These are phyloP conservation scores for Acidiella bohemica DNA, from an alignment of 495 filamentous ascomycete genomes.

Conservation along the genomic window DNA sequence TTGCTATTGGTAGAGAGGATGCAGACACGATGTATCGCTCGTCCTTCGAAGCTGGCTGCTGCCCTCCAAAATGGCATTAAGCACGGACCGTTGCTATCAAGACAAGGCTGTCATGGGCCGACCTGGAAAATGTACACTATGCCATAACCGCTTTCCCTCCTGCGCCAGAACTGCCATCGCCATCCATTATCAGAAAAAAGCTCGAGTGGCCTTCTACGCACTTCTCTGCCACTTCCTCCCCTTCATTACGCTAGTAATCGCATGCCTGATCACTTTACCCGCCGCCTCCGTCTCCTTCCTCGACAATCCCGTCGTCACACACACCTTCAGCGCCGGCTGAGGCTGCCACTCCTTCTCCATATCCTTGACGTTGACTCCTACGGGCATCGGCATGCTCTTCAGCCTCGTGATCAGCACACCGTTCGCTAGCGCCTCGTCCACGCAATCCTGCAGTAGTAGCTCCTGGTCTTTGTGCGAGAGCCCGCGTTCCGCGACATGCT, in stretches of 20 bases:
- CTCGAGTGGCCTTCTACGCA: no score
- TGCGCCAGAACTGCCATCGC: no score
- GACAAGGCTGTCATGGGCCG: no score
- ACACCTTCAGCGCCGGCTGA: conserved; percentile 74
- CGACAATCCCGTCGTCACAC: conserved; percentile 70
- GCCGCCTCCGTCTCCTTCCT: conserved; percentile 94
- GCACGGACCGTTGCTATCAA: no score
- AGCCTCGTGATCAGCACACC: conserved; percentile 76
- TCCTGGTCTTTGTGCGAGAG: conserved; percentile 66
- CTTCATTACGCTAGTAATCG: conserved; percentile 76
- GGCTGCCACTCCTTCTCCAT: conserved; percentile 39
- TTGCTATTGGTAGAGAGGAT: no score
- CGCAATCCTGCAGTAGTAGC: conserved; percentile 69
- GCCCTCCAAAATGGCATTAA: no score
- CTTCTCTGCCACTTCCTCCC: conserved; percentile 35
- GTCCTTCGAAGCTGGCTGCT: no score
- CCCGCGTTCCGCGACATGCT: conserved; percentile 58
- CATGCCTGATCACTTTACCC: conserved; percentile 74
- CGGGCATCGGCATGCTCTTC: conserved; percentile 56
- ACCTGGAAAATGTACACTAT: no score
- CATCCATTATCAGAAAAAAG: no score
- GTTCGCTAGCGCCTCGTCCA: conserved; percentile 79
- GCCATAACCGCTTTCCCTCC: no score
- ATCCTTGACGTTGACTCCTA: conserved; percentile 47
- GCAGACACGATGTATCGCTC: no score